Percentiles rank a stretch among this genome's conserved stretches.
phyloP scores from a whole-genome alignment of 495 filamentous ascomycete genomes.

The Melanomma pulvis-pyrius region DNA sequence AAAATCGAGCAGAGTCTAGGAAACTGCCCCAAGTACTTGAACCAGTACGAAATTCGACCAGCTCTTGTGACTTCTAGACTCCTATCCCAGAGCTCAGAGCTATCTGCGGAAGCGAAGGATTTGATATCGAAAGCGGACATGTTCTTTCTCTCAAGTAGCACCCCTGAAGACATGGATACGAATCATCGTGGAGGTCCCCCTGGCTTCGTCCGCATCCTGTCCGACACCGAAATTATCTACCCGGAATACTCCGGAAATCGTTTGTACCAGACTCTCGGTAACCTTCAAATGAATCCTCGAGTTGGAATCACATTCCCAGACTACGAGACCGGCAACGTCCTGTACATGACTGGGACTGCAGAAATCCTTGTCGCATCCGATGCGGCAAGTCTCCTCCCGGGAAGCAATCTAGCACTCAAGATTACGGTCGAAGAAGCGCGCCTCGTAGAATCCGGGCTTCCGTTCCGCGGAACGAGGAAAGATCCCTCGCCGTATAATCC shows the following conservation, averaged over 20 bases:
- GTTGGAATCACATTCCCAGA: slow-evolving; percentile 71
- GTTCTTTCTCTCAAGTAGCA: slow-evolving; percentile 73
- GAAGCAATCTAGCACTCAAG: slow-evolving; percentile 70
- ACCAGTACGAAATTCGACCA: slow-evolving; percentile 65
- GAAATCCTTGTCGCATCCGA: slow-evolving; percentile 64
- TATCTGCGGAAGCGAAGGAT: slow-evolving; percentile 54
- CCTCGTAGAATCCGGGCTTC: slow-evolving; percentile 64
- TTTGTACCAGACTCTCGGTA: slow-evolving; percentile 80
- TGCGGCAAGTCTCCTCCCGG: slow-evolving; percentile 63
- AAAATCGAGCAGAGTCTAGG: slow-evolving; percentile 67
- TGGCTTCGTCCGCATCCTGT: slow-evolving; percentile 70
- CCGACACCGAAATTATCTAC: slow-evolving; percentile 65
- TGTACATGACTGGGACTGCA: slow-evolving; percentile 70
- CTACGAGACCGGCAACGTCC: slow-evolving; percentile 67
- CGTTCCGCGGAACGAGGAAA: slow-evolving; percentile 63
- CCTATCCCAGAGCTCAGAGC: slow-evolving; percentile 50
- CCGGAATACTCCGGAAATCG: slow-evolving; percentile 83
- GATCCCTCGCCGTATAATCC: slow-evolving; percentile 75
- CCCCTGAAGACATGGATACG: slow-evolving; percentile 74
- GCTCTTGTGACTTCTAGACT: slow-evolving; percentile 56
- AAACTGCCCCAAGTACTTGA: slow-evolving; percentile 85
- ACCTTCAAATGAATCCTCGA: slow-evolving; percentile 64
- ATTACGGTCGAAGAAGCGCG: slow-evolving; percentile 62
- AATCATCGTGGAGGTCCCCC: slow-evolving; percentile 76
- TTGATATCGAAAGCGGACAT: slow-evolving; percentile 69